phyloP scores from a whole-genome alignment of 2,329 filamentous ascomycete genomes.

The Phaeosphaeria sp. region DNA sequence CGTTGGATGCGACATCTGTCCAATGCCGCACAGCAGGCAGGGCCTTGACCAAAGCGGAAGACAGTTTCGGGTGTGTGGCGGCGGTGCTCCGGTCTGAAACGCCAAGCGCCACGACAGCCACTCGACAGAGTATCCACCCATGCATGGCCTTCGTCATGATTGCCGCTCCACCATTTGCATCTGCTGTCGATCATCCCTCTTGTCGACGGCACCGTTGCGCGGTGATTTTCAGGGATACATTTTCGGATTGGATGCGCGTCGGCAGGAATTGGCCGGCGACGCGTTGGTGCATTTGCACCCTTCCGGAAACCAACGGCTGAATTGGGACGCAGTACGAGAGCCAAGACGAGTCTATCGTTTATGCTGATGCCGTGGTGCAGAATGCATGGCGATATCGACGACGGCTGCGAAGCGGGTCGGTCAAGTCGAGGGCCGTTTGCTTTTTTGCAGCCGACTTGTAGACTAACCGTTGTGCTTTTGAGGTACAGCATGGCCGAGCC shows the following conservation, averaged over 20 bases:
- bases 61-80: background rate
- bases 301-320: background rate
- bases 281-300: background rate
- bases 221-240: background rate
- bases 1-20: background rate
- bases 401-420: background rate
- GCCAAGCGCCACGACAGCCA: background rate
- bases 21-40: background rate
- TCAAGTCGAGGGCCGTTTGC: background rate
- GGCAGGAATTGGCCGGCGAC: background rate
- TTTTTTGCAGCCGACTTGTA: background rate
- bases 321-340: background rate
- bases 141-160: background rate
- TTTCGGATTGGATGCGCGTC: background rate
- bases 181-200: background rate
- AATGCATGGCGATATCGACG: slow-evolving; percentile 13
- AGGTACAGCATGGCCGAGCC: background rate
- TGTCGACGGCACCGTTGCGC: background rate
- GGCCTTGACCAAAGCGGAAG: background rate
- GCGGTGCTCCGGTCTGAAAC: background rate
- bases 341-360: background rate
- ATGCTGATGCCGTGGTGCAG: slow-evolving; percentile 8
- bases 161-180: background rate
- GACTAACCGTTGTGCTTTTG: background rate
- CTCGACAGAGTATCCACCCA: too few relatives aligned